phyloP scores from a whole-genome alignment of 805 yeast genomes.

The Cyberlindnera sargentensis region DNA sequence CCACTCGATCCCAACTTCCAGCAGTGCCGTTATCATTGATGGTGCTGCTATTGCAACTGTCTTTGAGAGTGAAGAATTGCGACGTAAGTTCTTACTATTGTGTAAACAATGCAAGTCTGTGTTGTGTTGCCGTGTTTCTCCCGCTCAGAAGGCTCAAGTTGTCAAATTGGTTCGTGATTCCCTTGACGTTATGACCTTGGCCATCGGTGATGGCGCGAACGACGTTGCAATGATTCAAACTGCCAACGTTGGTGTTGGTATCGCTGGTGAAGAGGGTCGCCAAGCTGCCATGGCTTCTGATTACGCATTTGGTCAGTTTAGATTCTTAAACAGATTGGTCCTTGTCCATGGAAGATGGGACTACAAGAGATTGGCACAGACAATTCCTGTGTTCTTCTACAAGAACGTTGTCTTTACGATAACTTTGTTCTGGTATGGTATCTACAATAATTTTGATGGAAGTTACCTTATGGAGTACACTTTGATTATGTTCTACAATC shows the following conservation, averaged over 20 bases:
- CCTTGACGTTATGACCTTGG: constrained; percentile 74
- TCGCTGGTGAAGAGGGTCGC: constrained; percentile 86
- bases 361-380: constrained; percentile 70
- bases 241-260: constrained; percentile 64
- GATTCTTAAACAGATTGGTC: constrained; percentile 58
- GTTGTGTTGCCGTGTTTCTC: constrained; percentile 96
- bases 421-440: constrained; percentile 75
- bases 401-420: constrained; percentile 71
- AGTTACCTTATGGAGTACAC: constrained; percentile 75
- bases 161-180: constrained; percentile 70
- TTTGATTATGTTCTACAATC: constrained; percentile 69
- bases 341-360: constrained; percentile 85
- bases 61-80: constrained; percentile 32
- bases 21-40: constrained; percentile 65
- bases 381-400: constrained; percentile 77
- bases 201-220: constrained; percentile 80
- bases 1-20: constrained; percentile 64
- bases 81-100: constrained; percentile 54
- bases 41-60: constrained; percentile 65
- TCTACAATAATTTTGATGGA: constrained; percentile 70
- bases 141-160: constrained; percentile 92
- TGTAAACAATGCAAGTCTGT: constrained; percentile 82
- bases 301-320: constrained; percentile 78
- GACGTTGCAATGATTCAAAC: constrained; percentile 90
- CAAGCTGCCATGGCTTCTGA: constrained; percentile 87